Evolutionary conservation across 2,329 filamentous ascomycete species (phyloP).

Genomic region (Botrytis fragariae): DNA sequence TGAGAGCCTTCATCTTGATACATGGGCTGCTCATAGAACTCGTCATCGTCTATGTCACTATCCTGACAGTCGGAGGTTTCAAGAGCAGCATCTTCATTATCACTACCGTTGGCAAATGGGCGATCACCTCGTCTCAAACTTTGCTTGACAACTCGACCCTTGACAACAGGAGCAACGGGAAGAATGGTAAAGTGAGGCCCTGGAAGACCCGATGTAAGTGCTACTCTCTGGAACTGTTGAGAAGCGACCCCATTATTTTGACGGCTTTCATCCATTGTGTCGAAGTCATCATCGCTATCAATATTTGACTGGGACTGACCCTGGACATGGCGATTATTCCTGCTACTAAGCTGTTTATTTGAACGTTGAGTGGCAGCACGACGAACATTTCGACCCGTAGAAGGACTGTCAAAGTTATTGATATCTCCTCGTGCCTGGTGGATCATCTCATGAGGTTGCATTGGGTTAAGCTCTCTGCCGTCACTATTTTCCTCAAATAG

Average conservation of each 20-base stretch:
- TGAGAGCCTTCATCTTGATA: neutral
- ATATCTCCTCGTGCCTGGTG: neutral
- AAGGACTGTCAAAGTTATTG: neutral
- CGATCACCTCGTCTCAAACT: neutral
- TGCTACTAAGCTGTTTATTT: neutral
- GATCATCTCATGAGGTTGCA: neutral
- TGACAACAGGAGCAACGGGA: neutral
- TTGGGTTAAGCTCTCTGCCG: neutral
- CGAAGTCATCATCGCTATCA: neutral
- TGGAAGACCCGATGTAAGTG: neutral
- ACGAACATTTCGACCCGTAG: neutral
- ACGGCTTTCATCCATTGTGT: neutral
- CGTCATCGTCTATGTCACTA: neutral
- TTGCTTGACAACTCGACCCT: conserved; percentile 17
- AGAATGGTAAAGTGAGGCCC: neutral
- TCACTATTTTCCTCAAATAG: neutral
- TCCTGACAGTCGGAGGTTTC: neutral
- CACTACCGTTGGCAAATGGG: neutral
- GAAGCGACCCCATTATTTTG: neutral
- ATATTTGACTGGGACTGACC: neutral
- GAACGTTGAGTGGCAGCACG: neutral
- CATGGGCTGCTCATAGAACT: neutral
- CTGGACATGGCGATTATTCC: neutral
- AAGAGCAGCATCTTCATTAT: neutral
- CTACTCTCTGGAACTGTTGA: conserved; percentile 3